Percentiles rank a stretch among this genome's conserved stretches.
Evolutionary conservation across 306 rosid genomes (phyloP).

Genomic region (Prunus armeniaca): DNA sequence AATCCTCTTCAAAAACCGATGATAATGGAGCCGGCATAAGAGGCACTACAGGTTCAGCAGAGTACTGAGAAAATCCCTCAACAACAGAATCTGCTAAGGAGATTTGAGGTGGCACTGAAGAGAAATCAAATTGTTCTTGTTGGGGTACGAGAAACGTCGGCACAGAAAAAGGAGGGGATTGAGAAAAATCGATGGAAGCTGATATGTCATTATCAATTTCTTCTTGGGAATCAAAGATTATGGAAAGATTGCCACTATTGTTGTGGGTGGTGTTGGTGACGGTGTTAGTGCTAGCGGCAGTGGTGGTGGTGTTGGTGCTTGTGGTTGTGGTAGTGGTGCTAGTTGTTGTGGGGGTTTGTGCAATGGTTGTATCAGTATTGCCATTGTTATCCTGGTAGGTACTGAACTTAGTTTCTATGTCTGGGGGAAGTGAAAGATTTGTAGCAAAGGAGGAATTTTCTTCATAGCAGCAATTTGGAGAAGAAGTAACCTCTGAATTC

Average conservation of each 20-base stretch:
- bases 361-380: conserved; percentile 21
- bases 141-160: conserved; percentile 45
- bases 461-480: conserved; percentile 72
- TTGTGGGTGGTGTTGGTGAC: conserved; percentile 24
- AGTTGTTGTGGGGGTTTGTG: conserved; percentile 23
- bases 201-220: conserved; percentile 88
- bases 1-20: conserved; percentile 67
- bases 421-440: conserved; percentile 46
- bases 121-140: conserved; percentile 55
- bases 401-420: conserved; percentile 40
- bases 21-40: conserved; percentile 49
- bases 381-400: conserved; percentile 36
- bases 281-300: conserved; percentile 25
- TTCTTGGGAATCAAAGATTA: conserved; percentile 71
- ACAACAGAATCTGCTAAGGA: conserved; percentile 46
- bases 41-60: conserved; percentile 32
- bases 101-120: conserved; percentile 47
- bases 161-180: conserved; percentile 55
- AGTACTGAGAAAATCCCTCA: conserved; percentile 61
- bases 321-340: conserved; percentile 19
- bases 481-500: conserved; percentile 78
- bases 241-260: conserved; percentile 44
- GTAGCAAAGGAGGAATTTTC: conserved; percentile 58
- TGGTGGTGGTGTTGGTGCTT: conserved; percentile 16
- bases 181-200: conserved; percentile 82